These are phyloP conservation scores for Ophiocordyceps camponoti-leonardi DNA, from an alignment of 2,329 filamentous ascomycete species.

Conservation along the genomic window DNA sequence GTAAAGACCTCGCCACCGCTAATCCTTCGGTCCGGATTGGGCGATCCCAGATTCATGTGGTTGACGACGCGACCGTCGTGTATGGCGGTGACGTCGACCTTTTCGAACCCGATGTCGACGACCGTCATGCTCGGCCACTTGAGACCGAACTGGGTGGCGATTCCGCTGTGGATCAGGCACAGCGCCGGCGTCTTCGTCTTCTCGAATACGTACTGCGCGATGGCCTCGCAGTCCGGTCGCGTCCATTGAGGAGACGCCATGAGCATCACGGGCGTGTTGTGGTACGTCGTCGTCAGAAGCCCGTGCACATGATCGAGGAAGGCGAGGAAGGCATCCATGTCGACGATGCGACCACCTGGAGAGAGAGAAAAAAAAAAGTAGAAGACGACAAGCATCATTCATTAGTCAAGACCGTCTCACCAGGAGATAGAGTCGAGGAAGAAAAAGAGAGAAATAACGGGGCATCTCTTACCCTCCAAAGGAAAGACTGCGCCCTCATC, in stretches of 20 bases:
- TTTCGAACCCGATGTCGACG: conserved; percentile 79
- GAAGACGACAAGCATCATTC: no score
- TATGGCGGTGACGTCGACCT: conserved; percentile 84
- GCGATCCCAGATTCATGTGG: conserved; percentile 45
- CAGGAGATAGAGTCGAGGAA: no score
- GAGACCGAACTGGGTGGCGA: conserved; percentile 75
- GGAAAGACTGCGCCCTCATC: conserved; percentile 85
- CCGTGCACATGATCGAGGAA: conserved; percentile 86
- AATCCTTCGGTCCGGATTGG: conserved; percentile 25
- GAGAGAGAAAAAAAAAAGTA: neutral
- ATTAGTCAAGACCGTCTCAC: no score
- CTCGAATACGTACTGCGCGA: conserved; percentile 92
- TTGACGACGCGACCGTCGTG: conserved; percentile 61
- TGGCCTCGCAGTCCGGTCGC: conserved; percentile 65
- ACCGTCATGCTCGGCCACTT: conserved; percentile 63
- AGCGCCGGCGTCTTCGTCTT: conserved; percentile 91
- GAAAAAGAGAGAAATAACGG: no score
- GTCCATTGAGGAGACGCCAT: conserved; percentile 86
- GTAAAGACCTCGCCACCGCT: conserved; percentile 87
- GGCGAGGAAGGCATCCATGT: conserved; percentile 88
- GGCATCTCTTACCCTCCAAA: conserved; percentile 35
- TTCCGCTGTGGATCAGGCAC: conserved; percentile 73
- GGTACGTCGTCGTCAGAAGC: conserved; percentile 75
- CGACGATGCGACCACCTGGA: conserved; percentile 59
- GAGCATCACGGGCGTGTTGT: conserved; percentile 89